Evolutionary conservation across 192 early-diverging fungal species (phyloP).

Genomic region (Coemansia sp.): DNA sequence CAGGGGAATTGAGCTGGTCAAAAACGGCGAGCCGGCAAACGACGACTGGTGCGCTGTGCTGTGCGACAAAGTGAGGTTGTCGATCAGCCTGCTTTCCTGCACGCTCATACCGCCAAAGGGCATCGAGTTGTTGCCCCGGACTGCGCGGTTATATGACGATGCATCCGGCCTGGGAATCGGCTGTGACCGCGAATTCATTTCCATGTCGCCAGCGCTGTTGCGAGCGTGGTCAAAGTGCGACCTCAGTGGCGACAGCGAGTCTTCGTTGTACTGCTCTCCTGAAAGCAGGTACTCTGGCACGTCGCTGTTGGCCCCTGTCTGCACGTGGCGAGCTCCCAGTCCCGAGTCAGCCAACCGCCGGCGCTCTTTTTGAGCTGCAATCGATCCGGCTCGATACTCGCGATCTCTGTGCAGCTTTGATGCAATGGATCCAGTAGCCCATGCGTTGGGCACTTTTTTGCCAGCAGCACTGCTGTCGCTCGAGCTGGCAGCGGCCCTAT

Average conservation of each 20-base stretch:
- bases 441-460: slow-evolving; percentile 6
- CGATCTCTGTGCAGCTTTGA: slow-evolving; percentile 13
- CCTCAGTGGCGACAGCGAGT: slow-evolving; percentile 26
- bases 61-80: slow-evolving; percentile 45
- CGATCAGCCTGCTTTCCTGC: slow-evolving; percentile 48
- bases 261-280: slow-evolving; percentile 4
- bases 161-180: slow-evolving; percentile 39
- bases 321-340: not conserved
- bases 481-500: slow-evolving; percentile 13
- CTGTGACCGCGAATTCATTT: slow-evolving; percentile 31
- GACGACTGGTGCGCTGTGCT: slow-evolving; percentile 28
- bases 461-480: slow-evolving; percentile 10
- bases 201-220: slow-evolving; percentile 8
- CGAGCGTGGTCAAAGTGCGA: slow-evolving; percentile 13
- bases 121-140: slow-evolving; percentile 14
- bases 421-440: slow-evolving; percentile 17
- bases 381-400: not conserved
- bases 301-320: not conserved
- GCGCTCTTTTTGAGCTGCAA: slow-evolving; percentile 3
- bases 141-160: slow-evolving; percentile 18
- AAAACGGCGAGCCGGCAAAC: slow-evolving; percentile 43
- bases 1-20: slow-evolving; percentile 47
- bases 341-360: slow-evolving; percentile 4
- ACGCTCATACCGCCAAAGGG: slow-evolving; percentile 32
- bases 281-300: slow-evolving; percentile 5